Conservation (phyloP, 2,329 filamentous ascomycete species). For the Phaeosphaeriaceae sp. region DNA sequence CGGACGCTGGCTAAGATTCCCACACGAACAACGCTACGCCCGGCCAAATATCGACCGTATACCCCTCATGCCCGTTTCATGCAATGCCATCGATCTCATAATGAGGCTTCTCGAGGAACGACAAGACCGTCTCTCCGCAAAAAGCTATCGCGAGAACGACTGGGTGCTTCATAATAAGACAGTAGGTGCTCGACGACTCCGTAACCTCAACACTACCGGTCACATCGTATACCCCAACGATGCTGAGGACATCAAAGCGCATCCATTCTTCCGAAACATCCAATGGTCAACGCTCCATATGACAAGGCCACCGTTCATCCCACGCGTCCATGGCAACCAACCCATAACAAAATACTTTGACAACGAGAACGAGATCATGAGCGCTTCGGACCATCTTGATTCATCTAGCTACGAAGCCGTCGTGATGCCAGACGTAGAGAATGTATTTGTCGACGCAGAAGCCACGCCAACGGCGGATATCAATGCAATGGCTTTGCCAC, state of each 20-base stretch:
- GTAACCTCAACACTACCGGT: slow-evolving; percentile 50
- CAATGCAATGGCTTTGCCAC: not conserved
- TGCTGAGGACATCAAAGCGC: slow-evolving; percentile 85
- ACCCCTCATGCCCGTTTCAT: slow-evolving; percentile 62
- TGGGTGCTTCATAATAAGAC: slow-evolving; percentile 34
- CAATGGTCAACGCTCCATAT: slow-evolving; percentile 78
- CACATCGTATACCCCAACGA: slow-evolving; percentile 82
- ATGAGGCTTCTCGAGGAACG: slow-evolving; percentile 74
- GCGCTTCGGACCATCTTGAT: slow-evolving; percentile 44
- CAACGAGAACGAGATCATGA: slow-evolving; percentile 72
- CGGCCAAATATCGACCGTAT: slow-evolving; percentile 57
- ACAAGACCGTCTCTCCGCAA: slow-evolving; percentile 76
- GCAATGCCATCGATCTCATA: slow-evolving; percentile 79
- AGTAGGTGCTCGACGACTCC: slow-evolving; percentile 28
- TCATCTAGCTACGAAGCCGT: slow-evolving; percentile 39
- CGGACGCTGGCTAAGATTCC: slow-evolving; percentile 72
- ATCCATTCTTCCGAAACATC: slow-evolving; percentile 83
- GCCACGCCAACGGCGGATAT: not conserved
- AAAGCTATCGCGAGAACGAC: slow-evolving; percentile 74
- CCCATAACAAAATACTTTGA: slow-evolving; percentile 84
- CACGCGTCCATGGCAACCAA: slow-evolving; percentile 64
- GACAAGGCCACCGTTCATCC: slow-evolving; percentile 78
- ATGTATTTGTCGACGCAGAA: slow-evolving; percentile 1
- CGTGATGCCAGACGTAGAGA: not conserved
- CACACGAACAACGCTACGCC: slow-evolving; percentile 60